Base-by-base conservation (phyloP, 2,329 filamentous ascomycete genomes). In the Metarhizium robertsii region DNA sequence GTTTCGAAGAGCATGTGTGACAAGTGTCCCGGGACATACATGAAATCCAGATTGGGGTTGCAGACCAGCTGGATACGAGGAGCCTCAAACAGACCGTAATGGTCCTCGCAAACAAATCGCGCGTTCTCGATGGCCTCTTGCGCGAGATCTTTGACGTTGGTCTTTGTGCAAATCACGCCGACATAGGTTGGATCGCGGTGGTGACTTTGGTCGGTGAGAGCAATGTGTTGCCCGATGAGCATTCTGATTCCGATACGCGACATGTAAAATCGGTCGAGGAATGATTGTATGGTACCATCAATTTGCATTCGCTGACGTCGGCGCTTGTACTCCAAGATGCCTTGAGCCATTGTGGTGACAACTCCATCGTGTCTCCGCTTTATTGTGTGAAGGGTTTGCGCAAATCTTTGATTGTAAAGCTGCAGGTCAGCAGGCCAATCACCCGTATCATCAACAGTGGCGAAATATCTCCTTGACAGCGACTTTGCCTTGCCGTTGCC, bases 1-100 rank as follows among this genome's bases (percentile, higher is more conserved):
- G 94, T 99, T 75, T 99, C 94, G 72, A 99, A 99, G 53, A 99
- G 87, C 94, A 99, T 99, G 75, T 99, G 94, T 63, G 91, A 96
- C 71, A 99, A 71, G 74, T 99, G 94, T n/a, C 94, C 94, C 0
- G 94, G 94, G 54, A 99, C 94, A 69, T 99, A 99, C 94, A 99
- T 99, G 75, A 99, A 99, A 77, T 95, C 87, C 66, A 99, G 80
- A 70, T 95, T 86, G 18, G 90, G 88, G 66, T 92, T 91, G 78
- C 94, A 99, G 58, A 99, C 90, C 56, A 99, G 86, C 73, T 97
- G 92, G 62, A 99, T 87, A 71, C 95, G 95, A 55, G 94, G 94
- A 8, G 94, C 92, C 68, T 97, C 92, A 66, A 97, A 99, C 11
- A 99, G 78, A 59, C 94, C 94, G 68, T 97, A 99, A 73, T 97